Base-by-base conservation (phyloP, 179 eudicot genomes). In the Heliamphora pulchella region DNA sequence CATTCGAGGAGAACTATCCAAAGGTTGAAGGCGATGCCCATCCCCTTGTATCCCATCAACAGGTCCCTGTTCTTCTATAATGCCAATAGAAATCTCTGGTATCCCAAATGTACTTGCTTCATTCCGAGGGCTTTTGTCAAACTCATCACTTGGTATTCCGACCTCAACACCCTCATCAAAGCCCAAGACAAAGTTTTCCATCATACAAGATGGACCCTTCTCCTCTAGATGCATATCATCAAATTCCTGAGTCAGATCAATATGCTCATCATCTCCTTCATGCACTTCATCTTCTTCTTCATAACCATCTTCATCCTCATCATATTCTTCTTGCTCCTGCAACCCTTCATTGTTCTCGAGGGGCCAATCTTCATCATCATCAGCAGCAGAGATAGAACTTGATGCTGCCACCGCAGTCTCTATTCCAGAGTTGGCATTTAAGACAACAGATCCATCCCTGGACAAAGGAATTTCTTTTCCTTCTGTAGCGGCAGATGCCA, bases 91-190 rank as follows among this genome's bases (percentile, higher is more conserved):
- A 59, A 80, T 82, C 70, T 86, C 90, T 39, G 89, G 79, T 20
- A 83, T 80, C 54, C 39, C 84, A 80, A 80, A 82, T 51, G 79
- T 68, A 79, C 71, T 82, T 65, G 77, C 91, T 47, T 86, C 89
- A 73, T 76, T 85, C 81, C 76, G 81, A 20, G 85, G 71, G 71
- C 84, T 85, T 80, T 84, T 85, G 68, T 90, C 97, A 84, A 85
- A 84, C 81, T 96, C 96, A 74, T 91, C 98, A 86, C 78, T 88
- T 61, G 97, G 91, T 79, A 96, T 79, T 79, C 80, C 87, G 80
- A 96, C 94, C 86, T 96, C 96, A 83, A 91, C 96, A 71, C 99
- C 99, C 80, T 96, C 96, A 62, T 96, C 93, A 83, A 96, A 96
- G 76, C 99, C 99, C 79, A 96, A 84, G 62, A 96, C 97, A 85